These are phyloP conservation scores for Pholiota conissans DNA, from an alignment of 768 basidiomycete genomes.

Conservation along the genomic window DNA sequence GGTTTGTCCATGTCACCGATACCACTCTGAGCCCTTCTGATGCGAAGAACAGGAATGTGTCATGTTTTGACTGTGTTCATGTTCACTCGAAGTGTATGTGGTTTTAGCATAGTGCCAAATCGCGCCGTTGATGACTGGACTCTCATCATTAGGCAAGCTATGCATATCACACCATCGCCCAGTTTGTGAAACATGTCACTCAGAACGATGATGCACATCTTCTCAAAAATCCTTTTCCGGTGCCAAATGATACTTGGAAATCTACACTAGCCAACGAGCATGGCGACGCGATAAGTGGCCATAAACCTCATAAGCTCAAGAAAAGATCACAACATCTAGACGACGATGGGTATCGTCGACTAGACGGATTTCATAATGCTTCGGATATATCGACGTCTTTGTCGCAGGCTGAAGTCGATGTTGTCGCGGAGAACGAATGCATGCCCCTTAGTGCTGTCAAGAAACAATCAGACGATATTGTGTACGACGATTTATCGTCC, in stretches of 20 bases:
- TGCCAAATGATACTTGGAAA: slow-evolving; percentile 30
- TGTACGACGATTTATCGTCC: background rate
- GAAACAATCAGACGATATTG: background rate
- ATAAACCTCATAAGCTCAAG: background rate
- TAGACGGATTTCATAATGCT: too few relatives aligned
- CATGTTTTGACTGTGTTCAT: slow-evolving; percentile 76
- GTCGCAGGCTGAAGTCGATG: too few relatives aligned
- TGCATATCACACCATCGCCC: slow-evolving; percentile 58
- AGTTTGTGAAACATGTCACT: slow-evolving; percentile 57
- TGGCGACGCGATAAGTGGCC: background rate
- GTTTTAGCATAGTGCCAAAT: slow-evolving; percentile 23
- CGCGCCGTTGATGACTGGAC: background rate
- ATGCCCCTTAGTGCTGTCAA: too few relatives aligned
- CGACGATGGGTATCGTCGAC: background rate
- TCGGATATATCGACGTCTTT: background rate
- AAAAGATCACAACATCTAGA: background rate
- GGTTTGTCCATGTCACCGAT: slow-evolving; percentile 35
- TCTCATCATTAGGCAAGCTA: slow-evolving; percentile 46
- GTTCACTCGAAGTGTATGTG: slow-evolving; percentile 52
- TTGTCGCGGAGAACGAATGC: too few relatives aligned
- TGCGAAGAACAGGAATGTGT: slow-evolving; percentile 53
- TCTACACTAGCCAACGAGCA: slow-evolving; percentile 2
- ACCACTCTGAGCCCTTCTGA: background rate
- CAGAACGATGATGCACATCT: slow-evolving; percentile 34
- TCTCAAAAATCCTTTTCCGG: slow-evolving; percentile 47